phyloP scores from a whole-genome alignment of 345 rosid genomes.

The Hypericum androsaemum region DNA sequence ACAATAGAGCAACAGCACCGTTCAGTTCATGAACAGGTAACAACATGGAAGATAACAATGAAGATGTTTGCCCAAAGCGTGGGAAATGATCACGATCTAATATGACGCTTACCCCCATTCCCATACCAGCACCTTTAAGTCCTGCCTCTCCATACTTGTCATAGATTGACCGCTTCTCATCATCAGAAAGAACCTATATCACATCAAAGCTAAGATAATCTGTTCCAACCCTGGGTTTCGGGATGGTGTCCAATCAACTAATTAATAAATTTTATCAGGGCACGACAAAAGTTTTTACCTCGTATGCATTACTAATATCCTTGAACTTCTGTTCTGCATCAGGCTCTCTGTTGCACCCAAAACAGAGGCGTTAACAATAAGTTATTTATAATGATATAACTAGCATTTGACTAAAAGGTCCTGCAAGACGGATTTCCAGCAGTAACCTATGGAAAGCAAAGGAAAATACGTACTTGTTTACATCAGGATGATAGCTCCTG shows the following conservation, averaged over 20 bases:
- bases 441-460: slow-evolving; percentile 5
- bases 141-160: slow-evolving; percentile 97
- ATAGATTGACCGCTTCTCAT: slow-evolving; percentile 89
- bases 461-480: slow-evolving; percentile 67
- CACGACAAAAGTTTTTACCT: slow-evolving; percentile 39
- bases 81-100: background rate
- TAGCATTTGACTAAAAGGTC: background rate
- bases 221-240: slow-evolving; percentile 1
- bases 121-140: slow-evolving; percentile 92
- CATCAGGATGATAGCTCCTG: slow-evolving; percentile 92
- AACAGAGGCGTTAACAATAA: background rate
- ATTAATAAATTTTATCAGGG: slow-evolving; percentile 9
- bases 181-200: slow-evolving; percentile 84
- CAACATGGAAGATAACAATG: slow-evolving; percentile 7
- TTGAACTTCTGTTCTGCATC: slow-evolving; percentile 90
- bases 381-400: background rate
- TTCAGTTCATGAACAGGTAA: too few relatives aligned
- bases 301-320: slow-evolving; percentile 97
- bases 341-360: slow-evolving; percentile 51
- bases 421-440: background rate
- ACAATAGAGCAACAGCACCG: slow-evolving; percentile 10
- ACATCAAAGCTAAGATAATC: slow-evolving; percentile 7
- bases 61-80: background rate
- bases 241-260: background rate
- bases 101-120: slow-evolving; percentile 9